Evolutionary conservation across 2,329 filamentous ascomycete genomes (phyloP).

Genomic region (Lachnellula cervina): DNA sequence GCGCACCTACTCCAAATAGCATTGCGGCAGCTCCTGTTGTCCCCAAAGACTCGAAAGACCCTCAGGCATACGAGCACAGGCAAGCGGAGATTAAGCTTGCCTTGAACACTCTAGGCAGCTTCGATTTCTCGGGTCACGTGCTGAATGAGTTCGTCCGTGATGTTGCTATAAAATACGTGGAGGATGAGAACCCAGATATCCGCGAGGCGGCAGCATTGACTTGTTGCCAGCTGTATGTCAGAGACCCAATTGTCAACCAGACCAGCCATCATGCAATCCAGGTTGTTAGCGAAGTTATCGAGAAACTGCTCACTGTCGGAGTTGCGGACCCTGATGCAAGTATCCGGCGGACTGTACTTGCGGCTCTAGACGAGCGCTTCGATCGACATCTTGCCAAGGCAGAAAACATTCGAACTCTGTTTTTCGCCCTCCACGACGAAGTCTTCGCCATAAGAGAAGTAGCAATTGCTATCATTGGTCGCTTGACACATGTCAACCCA

Average conservation of each 20-base stretch:
- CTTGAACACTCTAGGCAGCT: constrained; percentile 92
- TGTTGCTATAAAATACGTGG: constrained; percentile 95
- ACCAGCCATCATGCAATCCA: constrained; percentile 95
- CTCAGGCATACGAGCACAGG: constrained; percentile 70
- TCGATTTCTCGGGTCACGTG: constrained; percentile 89
- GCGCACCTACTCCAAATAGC: constrained; percentile 80
- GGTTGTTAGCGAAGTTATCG: constrained; percentile 95
- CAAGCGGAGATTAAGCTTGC: constrained; percentile 89
- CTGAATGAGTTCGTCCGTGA: constrained; percentile 98
- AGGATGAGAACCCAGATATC: constrained; percentile 90
- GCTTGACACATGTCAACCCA: constrained; percentile 84
- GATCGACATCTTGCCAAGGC: constrained; percentile 95
- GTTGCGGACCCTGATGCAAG: constrained; percentile 87
- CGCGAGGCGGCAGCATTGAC: constrained; percentile 92
- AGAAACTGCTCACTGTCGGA: constrained; percentile 90
- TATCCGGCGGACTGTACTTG: constrained; percentile 83
- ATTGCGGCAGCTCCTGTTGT: constrained; percentile 76
- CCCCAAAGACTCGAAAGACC: constrained; percentile 81
- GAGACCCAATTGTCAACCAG: constrained; percentile 96
- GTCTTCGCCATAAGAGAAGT: constrained; percentile 89
- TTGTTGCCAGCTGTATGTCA: constrained; percentile 94
- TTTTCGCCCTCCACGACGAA: constrained; percentile 94
- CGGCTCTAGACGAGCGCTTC: constrained; percentile 87
- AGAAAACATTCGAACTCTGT: constrained; percentile 92
- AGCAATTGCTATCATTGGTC: constrained; percentile 92